These are phyloP conservation scores for Pseudozyma sp. DNA, from an alignment of 1,284 basidiomycete genomes.

Conservation along the genomic window DNA sequence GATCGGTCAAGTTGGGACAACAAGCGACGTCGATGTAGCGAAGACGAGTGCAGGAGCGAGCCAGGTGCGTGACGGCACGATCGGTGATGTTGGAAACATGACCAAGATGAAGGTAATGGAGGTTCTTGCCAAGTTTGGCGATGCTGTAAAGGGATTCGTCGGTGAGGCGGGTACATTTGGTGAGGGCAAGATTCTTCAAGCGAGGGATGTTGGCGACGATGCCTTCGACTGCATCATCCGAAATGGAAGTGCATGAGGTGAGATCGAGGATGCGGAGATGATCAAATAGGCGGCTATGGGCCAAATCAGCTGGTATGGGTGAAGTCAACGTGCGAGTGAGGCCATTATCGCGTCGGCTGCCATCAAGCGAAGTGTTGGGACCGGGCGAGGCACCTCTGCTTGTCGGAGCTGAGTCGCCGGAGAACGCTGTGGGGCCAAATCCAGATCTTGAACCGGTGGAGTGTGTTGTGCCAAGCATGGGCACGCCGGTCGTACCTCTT, in stretches of 20 bases:
- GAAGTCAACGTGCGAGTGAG: constrained; percentile 19
- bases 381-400: constrained; percentile 51
- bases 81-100: constrained; percentile 90
- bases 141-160: constrained; percentile 88
- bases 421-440: constrained; percentile 5
- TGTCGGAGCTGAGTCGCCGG: constrained; percentile 44
- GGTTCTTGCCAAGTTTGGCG: constrained; percentile 85
- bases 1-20: constrained; percentile 90
- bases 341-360: constrained; percentile 7
- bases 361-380: constrained; percentile 4
- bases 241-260: constrained; percentile 83
- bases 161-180: constrained; percentile 88
- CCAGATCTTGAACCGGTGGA: constrained; percentile 19
- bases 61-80: constrained; percentile 83
- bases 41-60: constrained; percentile 88
- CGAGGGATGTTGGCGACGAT: constrained; percentile 88
- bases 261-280: constrained; percentile 71
- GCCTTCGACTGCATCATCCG: constrained; percentile 89
- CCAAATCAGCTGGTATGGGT: constrained; percentile 39
- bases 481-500: constrained; percentile 32
- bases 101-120: constrained; percentile 95
- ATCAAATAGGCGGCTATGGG: constrained; percentile 51
- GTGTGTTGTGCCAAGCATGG: constrained; percentile 44
- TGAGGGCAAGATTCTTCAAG: constrained; percentile 90
- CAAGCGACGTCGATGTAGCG: constrained; percentile 97